These are phyloP conservation scores for Trametes maxima DNA, from an alignment of 768 basidiomycete species.

Conservation along the genomic window DNA sequence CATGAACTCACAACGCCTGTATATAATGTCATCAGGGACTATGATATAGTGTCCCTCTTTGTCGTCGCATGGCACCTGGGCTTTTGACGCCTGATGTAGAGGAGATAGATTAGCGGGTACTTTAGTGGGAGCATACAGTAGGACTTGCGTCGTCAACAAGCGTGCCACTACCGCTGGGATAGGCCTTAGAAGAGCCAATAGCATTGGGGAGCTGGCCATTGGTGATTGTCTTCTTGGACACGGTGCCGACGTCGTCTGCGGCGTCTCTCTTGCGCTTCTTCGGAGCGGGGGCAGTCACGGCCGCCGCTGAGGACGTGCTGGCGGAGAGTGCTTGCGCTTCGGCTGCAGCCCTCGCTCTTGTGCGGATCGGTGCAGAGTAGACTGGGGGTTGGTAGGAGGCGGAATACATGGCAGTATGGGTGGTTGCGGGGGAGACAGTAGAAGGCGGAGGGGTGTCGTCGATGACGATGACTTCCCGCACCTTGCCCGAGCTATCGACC, in stretches of 20 bases:
- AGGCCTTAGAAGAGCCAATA: conserved; percentile 58
- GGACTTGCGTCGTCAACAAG: conserved; percentile 67
- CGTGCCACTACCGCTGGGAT: conserved; percentile 66
- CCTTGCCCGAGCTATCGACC: conserved; percentile 73
- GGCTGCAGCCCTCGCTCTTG: conserved; percentile 83
- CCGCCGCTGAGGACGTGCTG: conserved; percentile 57
- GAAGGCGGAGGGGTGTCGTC: conserved; percentile 89
- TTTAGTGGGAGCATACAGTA: conserved; percentile 20
- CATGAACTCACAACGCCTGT: conserved; percentile 70
- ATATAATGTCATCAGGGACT: conserved; percentile 86
- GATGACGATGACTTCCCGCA: conserved; percentile 89
- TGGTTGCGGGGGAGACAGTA: conserved; percentile 70
- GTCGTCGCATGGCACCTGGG: conserved; percentile 83
- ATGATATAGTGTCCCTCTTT: conserved; percentile 99
- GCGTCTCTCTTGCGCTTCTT: conserved; percentile 87
- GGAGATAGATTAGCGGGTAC: conserved; percentile 19
- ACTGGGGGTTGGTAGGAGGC: conserved; percentile 79
- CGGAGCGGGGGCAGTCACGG: conserved; percentile 65
- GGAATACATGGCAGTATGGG: conserved; percentile 71
- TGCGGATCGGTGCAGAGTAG: conserved; percentile 77
- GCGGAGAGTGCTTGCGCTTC: conserved; percentile 80
- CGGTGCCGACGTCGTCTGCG: conserved; percentile 72
- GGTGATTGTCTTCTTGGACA: conserved; percentile 61
- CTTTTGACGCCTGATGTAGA: conserved; percentile 61
- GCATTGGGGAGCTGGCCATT: conserved; percentile 53